Conservation (phyloP, 2,329 filamentous ascomycete genomes). For the Beauveria australis region DNA sequence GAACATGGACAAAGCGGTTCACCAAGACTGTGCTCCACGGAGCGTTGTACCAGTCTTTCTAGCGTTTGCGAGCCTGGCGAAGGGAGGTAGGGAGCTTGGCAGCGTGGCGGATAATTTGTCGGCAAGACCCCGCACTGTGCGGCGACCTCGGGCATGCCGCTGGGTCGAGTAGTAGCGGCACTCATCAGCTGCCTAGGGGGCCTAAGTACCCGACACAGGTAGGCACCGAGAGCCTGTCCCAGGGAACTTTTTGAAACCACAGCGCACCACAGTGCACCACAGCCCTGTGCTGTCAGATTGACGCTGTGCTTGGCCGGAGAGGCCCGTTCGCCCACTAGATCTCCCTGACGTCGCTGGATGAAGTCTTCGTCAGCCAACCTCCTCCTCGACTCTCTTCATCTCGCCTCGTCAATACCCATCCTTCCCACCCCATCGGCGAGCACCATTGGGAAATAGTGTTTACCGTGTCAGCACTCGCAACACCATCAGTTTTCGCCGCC, state of each 20-base stretch:
- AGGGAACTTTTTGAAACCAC: background rate
- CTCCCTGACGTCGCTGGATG: constrained; percentile 10
- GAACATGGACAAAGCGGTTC: too few species aligned
- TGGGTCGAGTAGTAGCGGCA: background rate
- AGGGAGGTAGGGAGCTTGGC: too few species aligned
- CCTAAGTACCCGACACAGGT: too few species aligned
- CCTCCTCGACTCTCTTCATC: constrained; percentile 4
- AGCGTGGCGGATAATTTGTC: too few species aligned
- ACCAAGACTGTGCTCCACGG: too few species aligned
- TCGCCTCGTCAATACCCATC: constrained; percentile 4
- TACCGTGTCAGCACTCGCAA: background rate
- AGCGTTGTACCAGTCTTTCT: too few species aligned
- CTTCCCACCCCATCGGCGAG: constrained; percentile 1
- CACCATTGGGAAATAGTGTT: background rate
- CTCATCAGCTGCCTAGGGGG: too few species aligned
- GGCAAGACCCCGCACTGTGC: background rate
- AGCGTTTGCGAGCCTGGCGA: too few species aligned
- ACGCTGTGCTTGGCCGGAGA: background rate
- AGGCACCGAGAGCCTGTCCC: too few species aligned
- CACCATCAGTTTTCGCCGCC: background rate
- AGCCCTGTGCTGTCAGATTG: background rate
- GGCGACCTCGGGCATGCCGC: constrained; percentile 1
- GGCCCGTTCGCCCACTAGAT: constrained; percentile 10
- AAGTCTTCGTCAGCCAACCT: constrained; percentile 12
- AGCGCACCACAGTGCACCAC: background rate